Percentiles rank a stretch among this genome's conserved stretches.
phyloP scores from a whole-genome alignment of 192 early-diverging fungal genomes.

The Coemansia sp. region DNA sequence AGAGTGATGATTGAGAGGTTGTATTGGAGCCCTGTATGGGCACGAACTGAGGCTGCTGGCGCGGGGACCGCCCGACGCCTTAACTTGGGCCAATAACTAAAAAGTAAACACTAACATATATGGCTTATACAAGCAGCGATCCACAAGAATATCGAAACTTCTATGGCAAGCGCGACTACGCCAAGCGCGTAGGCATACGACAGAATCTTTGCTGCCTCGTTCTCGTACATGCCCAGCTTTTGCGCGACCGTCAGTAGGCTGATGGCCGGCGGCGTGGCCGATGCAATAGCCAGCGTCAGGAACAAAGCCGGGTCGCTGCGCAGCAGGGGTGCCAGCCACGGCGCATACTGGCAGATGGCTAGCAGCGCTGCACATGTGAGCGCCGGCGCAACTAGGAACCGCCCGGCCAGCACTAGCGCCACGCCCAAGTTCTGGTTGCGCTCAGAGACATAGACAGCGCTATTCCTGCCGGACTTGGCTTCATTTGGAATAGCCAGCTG shows the following conservation, averaged over 20 bases:
- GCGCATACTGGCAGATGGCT: constrained; percentile 25
- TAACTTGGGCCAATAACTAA: too few species aligned
- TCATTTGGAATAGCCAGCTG: constrained; percentile 48
- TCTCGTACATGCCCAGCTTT: constrained; percentile 64
- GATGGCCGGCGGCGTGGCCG: constrained; percentile 67
- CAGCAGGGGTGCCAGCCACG: constrained; percentile 43
- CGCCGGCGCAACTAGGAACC: constrained; percentile 45
- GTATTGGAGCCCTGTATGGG: too few species aligned
- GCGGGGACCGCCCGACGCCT: too few species aligned
- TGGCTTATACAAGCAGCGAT: constrained; percentile 15
- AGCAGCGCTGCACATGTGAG: constrained; percentile 27
- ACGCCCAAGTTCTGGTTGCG: constrained; percentile 23
- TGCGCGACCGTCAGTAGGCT: constrained; percentile 70
- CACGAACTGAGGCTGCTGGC: too few species aligned
- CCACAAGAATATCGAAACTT: constrained; percentile 45
- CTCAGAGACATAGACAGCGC: not conserved
- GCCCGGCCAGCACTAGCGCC: constrained; percentile 36
- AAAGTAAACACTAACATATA: too few species aligned
- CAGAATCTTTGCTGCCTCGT: constrained; percentile 64
- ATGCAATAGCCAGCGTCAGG: constrained; percentile 62
- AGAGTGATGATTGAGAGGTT: too few species aligned
- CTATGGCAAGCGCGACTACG: constrained; percentile 25
- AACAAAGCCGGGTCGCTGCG: constrained; percentile 64
- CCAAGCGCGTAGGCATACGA: constrained; percentile 63
- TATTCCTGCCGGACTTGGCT: not conserved